Conservation (phyloP, 192 early-diverging fungal genomes). For the Backusella morwellensis region DNA sequence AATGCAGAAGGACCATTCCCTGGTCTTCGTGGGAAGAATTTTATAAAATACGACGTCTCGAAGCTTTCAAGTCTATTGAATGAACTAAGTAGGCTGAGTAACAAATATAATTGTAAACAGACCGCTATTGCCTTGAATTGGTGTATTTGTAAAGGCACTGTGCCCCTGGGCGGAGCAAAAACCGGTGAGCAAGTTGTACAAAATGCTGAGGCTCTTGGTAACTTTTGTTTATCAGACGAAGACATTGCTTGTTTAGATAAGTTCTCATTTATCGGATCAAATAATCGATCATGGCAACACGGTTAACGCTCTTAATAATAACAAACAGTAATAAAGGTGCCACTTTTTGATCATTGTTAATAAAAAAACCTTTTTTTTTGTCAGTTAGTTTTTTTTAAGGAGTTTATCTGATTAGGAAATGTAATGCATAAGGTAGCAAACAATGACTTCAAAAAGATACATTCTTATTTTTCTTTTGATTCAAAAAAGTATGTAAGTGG, state of each 20-base stretch:
- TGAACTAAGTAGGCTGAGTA: constrained; percentile 3
- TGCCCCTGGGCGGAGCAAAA: constrained; percentile 45
- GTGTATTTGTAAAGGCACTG: constrained; percentile 43
- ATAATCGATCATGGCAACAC: constrained; percentile 41
- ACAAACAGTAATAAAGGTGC: neutral
- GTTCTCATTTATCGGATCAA: constrained; percentile 33
- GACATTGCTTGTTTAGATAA: constrained; percentile 43
- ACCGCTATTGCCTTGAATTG: constrained; percentile 47
- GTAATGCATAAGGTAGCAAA: neutral
- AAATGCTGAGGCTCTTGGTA: constrained; percentile 37
- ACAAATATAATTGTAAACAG: constrained; percentile 8
- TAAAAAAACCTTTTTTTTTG: neutral
- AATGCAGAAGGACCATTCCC: neutral
- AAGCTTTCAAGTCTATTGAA: constrained; percentile 8
- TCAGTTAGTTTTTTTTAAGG: constrained; percentile 4
- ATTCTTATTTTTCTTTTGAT: neutral
- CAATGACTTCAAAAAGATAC: neutral
- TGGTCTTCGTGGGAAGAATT: neutral
- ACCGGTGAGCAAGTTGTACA: constrained; percentile 44
- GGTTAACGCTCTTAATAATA: constrained; percentile 27
- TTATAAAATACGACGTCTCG: neutral
- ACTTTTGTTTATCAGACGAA: constrained; percentile 37
- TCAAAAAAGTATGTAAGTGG: neutral
- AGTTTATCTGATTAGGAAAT: neutral
- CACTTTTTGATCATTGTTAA: neutral